Evolutionary conservation across 495 filamentous ascomycete genomes (phyloP), one percentile per base, ranked within the genome.

Genomic region (Astrocystis sublimbata): DNA sequence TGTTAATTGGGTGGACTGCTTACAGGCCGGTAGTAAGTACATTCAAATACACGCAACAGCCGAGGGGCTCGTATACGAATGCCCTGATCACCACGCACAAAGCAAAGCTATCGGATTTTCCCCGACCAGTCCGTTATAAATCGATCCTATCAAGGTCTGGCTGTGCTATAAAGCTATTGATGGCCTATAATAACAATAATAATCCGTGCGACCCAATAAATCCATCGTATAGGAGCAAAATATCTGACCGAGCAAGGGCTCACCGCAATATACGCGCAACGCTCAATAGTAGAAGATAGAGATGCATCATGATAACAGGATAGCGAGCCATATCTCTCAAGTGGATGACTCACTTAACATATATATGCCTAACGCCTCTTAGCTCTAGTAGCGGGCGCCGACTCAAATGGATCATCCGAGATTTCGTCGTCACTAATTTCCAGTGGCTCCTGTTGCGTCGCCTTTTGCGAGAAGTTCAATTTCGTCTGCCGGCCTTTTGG

Each of bases 371-470:
- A 72, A 23, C 70, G 68, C 10, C 63, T 63, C 33, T 65, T 63
- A 9, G 40, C 68, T 58, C 75, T 69, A 28, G 73, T 71, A 6
- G 70, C 53, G 2, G 79, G 79, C 57, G 78, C 75, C 10, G 75
- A 68, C 73, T 94, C 91, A 76, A 96, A 94, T 1, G 89, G 92
- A 78, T 96, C 92, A 58, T 89, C 88, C 1, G 84, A 87, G 5
- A 92, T 91, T 60, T 89, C 89, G 66, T 92, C 90, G 63, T 90
- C 89, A 61, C 91, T 86, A 59, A 89, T 83, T 65, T 88, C 81
- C 69, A 74, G 73, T 57, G 68, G 65, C n/a, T 68, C 76, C 73
- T 76, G 76, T 72, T 75, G 73, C 43, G 69, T 43, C 68, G 71
- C 75, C 65, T 71, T 78, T 65, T 84, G 82, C 7, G 85, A 84